Evolutionary conservation across 169 alveolate genomes (phyloP), one percentile per base, ranked within the genome.

Genomic region (Plasmodium relictum): DNA sequence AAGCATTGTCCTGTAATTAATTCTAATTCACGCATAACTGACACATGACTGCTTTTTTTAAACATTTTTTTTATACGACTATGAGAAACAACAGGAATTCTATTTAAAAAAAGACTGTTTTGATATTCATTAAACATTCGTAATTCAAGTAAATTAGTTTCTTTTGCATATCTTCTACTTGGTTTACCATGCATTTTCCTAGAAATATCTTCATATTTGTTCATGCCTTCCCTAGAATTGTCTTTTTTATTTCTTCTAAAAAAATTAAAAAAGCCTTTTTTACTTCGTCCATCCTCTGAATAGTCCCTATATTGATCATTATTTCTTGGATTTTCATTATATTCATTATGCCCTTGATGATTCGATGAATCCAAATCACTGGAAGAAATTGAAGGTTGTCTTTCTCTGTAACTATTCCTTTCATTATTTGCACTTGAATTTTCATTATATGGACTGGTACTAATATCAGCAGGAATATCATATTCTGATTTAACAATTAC

Each of bases 21-120:
- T 50, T 54, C 52, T 66, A 83, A 3, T 20, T 83, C 91, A 0
- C 44, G 50, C 45, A 63, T 68, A 39, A 83, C 76, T 31, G 91
- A 66, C 26, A 31, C 39, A 12, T 12, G 65, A 14, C 7, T 48
- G 12, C 39, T 37, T 24, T 45, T 41, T 52, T 42, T 12, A 52
- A 83, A 66, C 12, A 83, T 9, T 0, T 71, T 20, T 14, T 68
- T 83, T 20, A 83, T 42, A 31, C 31, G 45, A 16, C 63, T 24
- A 20, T 22, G 6, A 31, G 39, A 4, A 39, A 3, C 9, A 52
- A 44, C 24, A 24, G 26, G 10, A 16, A 52, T 54, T 56, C 68
- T 83, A 8, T 41, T 54, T 16, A 52, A 71, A 66, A 83, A 83
- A 37, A 66, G n/a, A 8, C 31, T 45, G 14, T 62, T 44, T 45